Conservation (phyloP, 768 basidiomycete species). For the Postia placenta region DNA sequence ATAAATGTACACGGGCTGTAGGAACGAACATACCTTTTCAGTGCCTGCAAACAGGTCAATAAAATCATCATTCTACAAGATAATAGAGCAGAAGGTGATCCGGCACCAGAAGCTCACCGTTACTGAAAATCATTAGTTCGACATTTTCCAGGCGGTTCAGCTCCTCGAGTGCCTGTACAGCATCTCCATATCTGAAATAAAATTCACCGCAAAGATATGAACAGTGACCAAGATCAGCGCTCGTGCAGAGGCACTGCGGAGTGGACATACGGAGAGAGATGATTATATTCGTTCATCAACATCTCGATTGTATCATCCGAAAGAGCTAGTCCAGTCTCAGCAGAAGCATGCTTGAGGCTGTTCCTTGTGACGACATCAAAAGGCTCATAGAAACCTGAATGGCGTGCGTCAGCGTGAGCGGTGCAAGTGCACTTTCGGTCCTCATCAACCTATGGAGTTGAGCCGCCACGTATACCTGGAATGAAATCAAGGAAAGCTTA, state of each 20-base stretch:
- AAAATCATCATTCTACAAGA: no score
- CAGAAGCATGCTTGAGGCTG: conserved; percentile 20
- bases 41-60: no score
- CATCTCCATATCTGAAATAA: no score
- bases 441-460: conserved; percentile 12
- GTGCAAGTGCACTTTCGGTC: neutral
- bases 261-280: conserved; percentile 16
- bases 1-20: no score
- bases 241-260: neutral
- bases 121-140: conserved; percentile 21
- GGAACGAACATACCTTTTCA: no score
- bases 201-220: conserved; percentile 20
- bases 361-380: conserved; percentile 22
- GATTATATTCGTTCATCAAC: conserved; percentile 19
- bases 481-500: neutral
- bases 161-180: conserved; percentile 11
- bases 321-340: conserved; percentile 10
- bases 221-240: neutral
- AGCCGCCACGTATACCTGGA: conserved; percentile 26
- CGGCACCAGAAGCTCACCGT: conserved; percentile 23
- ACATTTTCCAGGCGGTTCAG: conserved; percentile 11
- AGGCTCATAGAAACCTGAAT: conserved; percentile 20
- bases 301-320: conserved; percentile 3
- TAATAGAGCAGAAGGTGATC: no score
- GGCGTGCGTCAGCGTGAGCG: neutral